A percentile compares a stretch with the other conserved stretches of the same genome.
phyloP scores from a whole-genome alignment of 306 rosid species.

The Lathyrus tuberosus region DNA sequence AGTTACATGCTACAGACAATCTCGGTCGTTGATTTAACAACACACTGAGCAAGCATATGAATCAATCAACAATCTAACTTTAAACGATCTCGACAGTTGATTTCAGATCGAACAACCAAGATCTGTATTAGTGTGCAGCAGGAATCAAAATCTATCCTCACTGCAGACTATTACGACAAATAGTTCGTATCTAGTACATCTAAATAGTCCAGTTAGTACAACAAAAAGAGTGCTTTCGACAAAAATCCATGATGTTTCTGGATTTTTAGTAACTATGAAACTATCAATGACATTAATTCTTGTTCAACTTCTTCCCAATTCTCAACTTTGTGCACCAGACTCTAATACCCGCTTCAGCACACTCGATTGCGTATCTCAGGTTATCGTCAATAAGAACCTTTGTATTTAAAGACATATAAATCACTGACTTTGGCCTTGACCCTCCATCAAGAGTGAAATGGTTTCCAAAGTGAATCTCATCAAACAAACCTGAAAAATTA shows the following conservation, averaged over 20 bases:
- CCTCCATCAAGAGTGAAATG: slow-evolving; percentile 87
- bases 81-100: too few relatives aligned
- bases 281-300: slow-evolving; percentile 54
- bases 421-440: slow-evolving; percentile 79
- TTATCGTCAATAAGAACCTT: slow-evolving; percentile 80
- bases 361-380: slow-evolving; percentile 83
- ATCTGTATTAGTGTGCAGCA: too few relatives aligned
- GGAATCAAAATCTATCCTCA: too few relatives aligned
- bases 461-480: slow-evolving; percentile 91
- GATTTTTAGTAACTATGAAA: slow-evolving; percentile 28
- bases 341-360: slow-evolving; percentile 76
- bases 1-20: too few relatives aligned
- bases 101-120: too few relatives aligned
- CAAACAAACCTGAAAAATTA: slow-evolving; percentile 73
- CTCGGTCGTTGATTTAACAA: too few relatives aligned
- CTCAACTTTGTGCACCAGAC: slow-evolving; percentile 74
- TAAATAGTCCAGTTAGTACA: slow-evolving; percentile 2
- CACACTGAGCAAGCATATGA: too few relatives aligned
- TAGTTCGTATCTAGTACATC: neutral
- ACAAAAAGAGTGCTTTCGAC: neutral
- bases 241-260: slow-evolving; percentile 12
- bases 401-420: slow-evolving; percentile 84
- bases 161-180: neutral
- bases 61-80: too few relatives aligned
- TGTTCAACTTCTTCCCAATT: slow-evolving; percentile 90